Evolutionary conservation across 768 basidiomycete genomes (phyloP), one percentile per base, ranked within the genome.

Genomic region (Boletellus ananas): DNA sequence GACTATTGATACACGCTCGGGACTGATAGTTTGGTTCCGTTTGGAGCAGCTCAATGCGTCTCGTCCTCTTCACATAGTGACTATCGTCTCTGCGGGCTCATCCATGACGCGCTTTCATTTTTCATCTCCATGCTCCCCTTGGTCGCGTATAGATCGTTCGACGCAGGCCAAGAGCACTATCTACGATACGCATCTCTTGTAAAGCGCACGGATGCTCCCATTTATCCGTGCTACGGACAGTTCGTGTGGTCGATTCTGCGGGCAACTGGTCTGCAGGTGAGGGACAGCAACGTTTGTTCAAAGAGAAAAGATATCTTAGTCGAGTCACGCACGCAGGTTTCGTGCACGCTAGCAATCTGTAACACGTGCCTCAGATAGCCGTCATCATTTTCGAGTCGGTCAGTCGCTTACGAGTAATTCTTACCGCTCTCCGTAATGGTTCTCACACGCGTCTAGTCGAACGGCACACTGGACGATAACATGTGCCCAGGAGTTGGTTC

Each of bases 21-120:
- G 0, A 58, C 56, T 3, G 74, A 81, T 38, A 75, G 82, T 52
- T 68, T 91, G 5, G 75, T 90, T 9, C 76, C 78, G 0, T 81
- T 80, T 45, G 89, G 90, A 11, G 84, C 80, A 2, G 60, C 66
- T 1, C 77, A 89, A 86, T 86, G 58, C 40, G 83, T 82, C 78
- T 25, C 65, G 72, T 44, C 83, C 77, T 59, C 72, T 6, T 23
- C 23, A 23, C 23, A 23, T 6, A 23, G 23, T 23, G 6, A 6
- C 23, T 23, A 6, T 23, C 23, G 23, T 23, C 23, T 23, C 23
- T 23, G 23, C 23, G 6, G 23, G 23, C 23, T 23, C 23, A 23
- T 61, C 84, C 12, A 81, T 80, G 57, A 13, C 20, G 14, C 46
- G 17, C 5, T 13, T 20, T 13, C 25, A 14, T 35, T 11, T 23